These are phyloP conservation scores for Phytophthora lateralis DNA, from an alignment of 352 stramenopile species.

Conservation along the genomic window DNA sequence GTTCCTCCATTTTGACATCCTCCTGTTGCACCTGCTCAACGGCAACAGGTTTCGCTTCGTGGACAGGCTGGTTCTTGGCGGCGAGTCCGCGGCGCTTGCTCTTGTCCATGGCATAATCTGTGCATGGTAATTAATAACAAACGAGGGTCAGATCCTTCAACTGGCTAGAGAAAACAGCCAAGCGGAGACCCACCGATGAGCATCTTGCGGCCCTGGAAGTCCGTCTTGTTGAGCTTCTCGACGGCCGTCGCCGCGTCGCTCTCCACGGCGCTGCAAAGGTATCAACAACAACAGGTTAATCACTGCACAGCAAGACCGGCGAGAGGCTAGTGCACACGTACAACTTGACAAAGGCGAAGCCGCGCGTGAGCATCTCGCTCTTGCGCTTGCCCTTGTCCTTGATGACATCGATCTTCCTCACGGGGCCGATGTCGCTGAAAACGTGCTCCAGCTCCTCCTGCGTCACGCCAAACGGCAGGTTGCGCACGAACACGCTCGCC, in stretches of 20 bases:
- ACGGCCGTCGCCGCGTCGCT: conserved; percentile 72
- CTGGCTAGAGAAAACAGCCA: conserved; percentile 1
- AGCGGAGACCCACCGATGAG: conserved; percentile 59
- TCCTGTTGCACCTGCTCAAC: conserved; percentile 22
- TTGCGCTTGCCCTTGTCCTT: conserved; percentile 89
- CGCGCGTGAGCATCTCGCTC: conserved; percentile 78
- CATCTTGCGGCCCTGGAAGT: conserved; percentile 84
- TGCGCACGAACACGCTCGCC: conserved; percentile 85
- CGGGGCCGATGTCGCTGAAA: conserved; percentile 81
- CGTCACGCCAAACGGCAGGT: conserved; percentile 86
- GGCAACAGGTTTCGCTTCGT: conserved; percentile 9
- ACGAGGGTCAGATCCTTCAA: neutral
- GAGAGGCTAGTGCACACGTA: conserved; percentile 33
- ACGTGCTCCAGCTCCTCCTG: conserved; percentile 85
- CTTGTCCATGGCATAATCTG: conserved; percentile 84
- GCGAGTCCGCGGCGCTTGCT: conserved; percentile 40
- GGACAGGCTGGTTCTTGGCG: conserved; percentile 18
- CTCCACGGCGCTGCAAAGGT: conserved; percentile 62
- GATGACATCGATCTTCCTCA: conserved; percentile 89
- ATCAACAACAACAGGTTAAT: neutral
- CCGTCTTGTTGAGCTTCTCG: conserved; percentile 75
- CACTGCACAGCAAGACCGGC: neutral
- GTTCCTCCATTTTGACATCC: conserved; percentile 26
- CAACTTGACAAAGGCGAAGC: conserved; percentile 89
- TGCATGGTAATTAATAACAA: no score